Evolutionary conservation across 169 alveolate genomes (phyloP), one percentile per base, ranked within the genome.

Genomic region (Plasmodium falciparum): DNA sequence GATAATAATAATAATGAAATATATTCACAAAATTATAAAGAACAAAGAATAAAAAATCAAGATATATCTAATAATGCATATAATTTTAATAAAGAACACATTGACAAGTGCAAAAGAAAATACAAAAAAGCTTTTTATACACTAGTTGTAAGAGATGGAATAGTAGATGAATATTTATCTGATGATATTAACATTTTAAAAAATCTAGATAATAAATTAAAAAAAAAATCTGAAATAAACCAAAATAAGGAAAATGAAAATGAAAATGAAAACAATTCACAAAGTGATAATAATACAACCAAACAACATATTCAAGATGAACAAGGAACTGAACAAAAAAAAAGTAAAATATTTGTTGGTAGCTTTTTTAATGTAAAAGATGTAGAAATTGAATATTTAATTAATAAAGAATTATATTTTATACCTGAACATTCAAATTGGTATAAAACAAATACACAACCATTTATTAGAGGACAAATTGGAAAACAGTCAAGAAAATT

Each of bases 371-470:
- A 93, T 66, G 22, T 93, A 43, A 59, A 69, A 33, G 93, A 93
- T 52, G 86, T 93, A 1, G 88, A 72, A 29, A 73, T 86, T 6
- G 92, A 93, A 29, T 54, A 72, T 52, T 88, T 61, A 26, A 66
- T 93, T 58, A 85, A 78, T 54, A 83, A 89, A 17, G 92, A 93
- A 43, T 80, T 93, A 52, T 78, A 61, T 26, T 93, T 72, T 69
- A 78, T 93, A 22, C 95, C 95, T 11, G 95, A 93, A 58, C 90
- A 93, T 69, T 72, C 95, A 5, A 93, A 93, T 66, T 89, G 91
- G 88, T 86, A 86, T 80, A 61, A 89, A 52, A 85, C 58, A 39
- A 93, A 93, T 67, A 89, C 95, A 17, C 95, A 93, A 47, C 91
- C 94, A 15, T 83, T 89, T 63, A 90, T 89, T 58, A 59, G 95